Evolutionary conservation across 2,329 filamentous ascomycete species (phyloP).

Genomic region (Fusarium armeniacum): DNA sequence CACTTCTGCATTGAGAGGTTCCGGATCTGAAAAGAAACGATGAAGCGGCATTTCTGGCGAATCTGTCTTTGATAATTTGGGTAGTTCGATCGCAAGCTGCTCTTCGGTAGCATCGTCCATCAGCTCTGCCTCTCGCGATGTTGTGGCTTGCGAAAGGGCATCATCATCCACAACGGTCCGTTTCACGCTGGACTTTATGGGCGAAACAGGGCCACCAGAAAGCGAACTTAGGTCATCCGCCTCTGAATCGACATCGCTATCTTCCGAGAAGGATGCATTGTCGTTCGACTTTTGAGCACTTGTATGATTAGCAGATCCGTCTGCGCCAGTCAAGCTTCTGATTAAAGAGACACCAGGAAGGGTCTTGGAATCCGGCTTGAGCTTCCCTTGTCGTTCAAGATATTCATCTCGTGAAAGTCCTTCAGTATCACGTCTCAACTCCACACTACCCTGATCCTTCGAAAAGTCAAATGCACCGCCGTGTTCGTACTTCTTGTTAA

Average conservation of each 20-base stretch:
- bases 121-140: conserved; percentile 64
- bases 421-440: conserved; percentile 50
- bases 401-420: conserved; percentile 63
- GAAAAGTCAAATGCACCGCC: conserved; percentile 67
- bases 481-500: conserved; percentile 71
- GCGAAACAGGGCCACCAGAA: conserved; percentile 64
- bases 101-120: conserved; percentile 61
- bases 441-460: conserved; percentile 52
- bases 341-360: conserved; percentile 47
- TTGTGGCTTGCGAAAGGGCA: conserved; percentile 65
- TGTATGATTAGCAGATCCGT: conserved; percentile 45
- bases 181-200: conserved; percentile 63
- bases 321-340: conserved; percentile 49
- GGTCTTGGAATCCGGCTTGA: conserved; percentile 54
- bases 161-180: conserved; percentile 68
- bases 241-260: conserved; percentile 68
- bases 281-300: conserved; percentile 58
- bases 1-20: conserved; percentile 64
- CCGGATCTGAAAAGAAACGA: conserved; percentile 71
- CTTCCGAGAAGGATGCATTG: conserved; percentile 61
- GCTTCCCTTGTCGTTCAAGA: conserved; percentile 62
- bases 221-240: conserved; percentile 67
- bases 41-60: conserved; percentile 64
- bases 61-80: conserved; percentile 63
- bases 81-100: conserved; percentile 64